These are phyloP conservation scores for Erythrophleum fordii DNA, from an alignment of 306 rosid species.

Conservation along the genomic window DNA sequence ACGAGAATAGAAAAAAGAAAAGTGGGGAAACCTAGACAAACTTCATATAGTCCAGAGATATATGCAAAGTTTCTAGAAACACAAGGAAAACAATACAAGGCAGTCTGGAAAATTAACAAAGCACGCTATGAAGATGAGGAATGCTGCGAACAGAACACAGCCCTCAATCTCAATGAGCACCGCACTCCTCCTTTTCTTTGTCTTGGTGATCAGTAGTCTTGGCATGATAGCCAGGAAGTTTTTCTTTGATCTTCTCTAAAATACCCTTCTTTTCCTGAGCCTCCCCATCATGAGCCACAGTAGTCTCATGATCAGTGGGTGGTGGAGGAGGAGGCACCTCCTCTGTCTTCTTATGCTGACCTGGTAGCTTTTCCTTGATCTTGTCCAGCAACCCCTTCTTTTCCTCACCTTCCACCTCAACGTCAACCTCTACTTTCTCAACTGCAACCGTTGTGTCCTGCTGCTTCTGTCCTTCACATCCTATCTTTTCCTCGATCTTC, in stretches of 20 bases:
- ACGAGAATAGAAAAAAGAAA: not conserved
- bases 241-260: constrained; percentile 83
- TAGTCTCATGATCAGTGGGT: not conserved
- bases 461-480: too few relatives aligned
- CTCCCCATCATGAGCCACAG: too few relatives aligned
- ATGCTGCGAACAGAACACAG: not conserved
- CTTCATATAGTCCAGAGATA: not conserved
- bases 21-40: not conserved
- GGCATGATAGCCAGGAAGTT: constrained; percentile 65
- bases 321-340: not conserved
- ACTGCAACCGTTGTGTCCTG: too few relatives aligned
- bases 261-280: constrained; percentile 82
- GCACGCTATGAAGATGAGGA: not conserved
- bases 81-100: not conserved
- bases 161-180: not conserved
- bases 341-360: constrained; percentile 53
- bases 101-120: not conserved
- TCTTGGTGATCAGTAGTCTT: not conserved
- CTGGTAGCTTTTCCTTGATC: constrained; percentile 68
- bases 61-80: not conserved
- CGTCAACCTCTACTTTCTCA: too few relatives aligned
- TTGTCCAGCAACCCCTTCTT: constrained; percentile 86
- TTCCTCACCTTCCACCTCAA: constrained; percentile 38
- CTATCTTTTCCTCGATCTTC: not conserved
- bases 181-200: not conserved